Evolutionary conservation across 176 grass and related monocot genomes (phyloP), one percentile per base, ranked within the genome.

Genomic region (Pontederia paniculata): DNA sequence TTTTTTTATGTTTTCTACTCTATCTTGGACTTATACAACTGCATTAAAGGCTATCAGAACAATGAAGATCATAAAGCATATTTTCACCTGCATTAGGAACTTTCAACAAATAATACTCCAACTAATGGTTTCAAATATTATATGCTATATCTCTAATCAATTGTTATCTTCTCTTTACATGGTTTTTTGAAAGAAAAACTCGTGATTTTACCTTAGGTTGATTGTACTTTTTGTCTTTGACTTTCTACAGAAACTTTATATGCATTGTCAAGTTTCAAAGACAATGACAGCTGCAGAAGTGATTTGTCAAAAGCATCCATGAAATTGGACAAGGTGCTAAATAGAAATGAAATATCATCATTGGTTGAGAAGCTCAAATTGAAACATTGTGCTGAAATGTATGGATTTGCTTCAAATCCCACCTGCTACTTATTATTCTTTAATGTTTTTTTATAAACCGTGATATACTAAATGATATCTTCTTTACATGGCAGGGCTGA

Each of bases 241-340:
- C 8, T 63, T 77, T 70, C 37, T n/a, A n/a, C 57, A 77, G 82
- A 54, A 65, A 79, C 64, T 60, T 70, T 74, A 55, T 88, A 74
- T 51, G 65, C 77, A 71, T 23, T 94, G 42, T 62, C 86, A 70
- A 71, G 70, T 57, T 52, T 52, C 10, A 71, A 80, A 66, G 21
- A 57, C 51, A 52, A 41, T 58, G 60, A 77, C 58, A 22, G 58
- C 71, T 70, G 79, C 73, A 63, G 78, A 68, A 84, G 70, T 67
- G 84, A 71, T 47, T 14, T 48, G 13, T 14, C 18, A 47, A 63
- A 63, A 48, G 60, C 44, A 65, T 6, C 7, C 7, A 37, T 37
- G 28, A 37, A 37, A 37, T 6, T 37, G 28, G 28, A 37, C 28
- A 37, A 37, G 28, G 28, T 37, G 28, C 28, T 37, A 37, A 6